phyloP scores from a whole-genome alignment of 208 protist genomes.

The Acanthamoeba sp. region DNA sequence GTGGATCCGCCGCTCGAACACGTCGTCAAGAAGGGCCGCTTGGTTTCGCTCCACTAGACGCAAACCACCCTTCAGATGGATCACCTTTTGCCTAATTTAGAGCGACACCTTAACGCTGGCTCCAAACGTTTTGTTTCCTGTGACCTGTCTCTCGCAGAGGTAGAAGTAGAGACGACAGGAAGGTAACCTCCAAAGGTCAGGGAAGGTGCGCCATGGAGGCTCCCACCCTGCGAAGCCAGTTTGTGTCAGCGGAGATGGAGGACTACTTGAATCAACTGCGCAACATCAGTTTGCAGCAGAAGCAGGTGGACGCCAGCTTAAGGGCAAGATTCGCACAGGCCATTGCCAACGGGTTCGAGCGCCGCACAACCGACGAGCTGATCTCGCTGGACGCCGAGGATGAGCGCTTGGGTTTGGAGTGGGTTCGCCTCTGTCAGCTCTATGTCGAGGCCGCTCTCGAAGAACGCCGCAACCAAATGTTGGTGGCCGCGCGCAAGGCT shows the following conservation, averaged over 20 bases:
- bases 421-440: background rate
- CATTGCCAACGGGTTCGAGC: background rate
- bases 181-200: too few species aligned
- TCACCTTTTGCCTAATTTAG: too few species aligned
- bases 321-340: background rate
- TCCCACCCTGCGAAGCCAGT: background rate
- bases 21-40: slow-evolving; percentile 88
- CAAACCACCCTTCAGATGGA: too few species aligned
- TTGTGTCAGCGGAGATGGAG: slow-evolving; percentile 3
- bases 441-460: background rate
- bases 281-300: background rate
- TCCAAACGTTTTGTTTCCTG: too few species aligned
- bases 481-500: background rate
- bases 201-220: too few species aligned
- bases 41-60: slow-evolving; percentile 60
- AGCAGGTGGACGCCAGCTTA: background rate
- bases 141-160: too few species aligned
- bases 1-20: slow-evolving; percentile 89
- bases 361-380: background rate
- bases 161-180: background rate
- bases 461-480: background rate
- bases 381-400: background rate
- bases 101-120: too few species aligned
- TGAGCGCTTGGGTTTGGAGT: background rate
- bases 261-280: background rate